Conservation (phyloP, 345 rosid species). For the Trapa incisa region DNA sequence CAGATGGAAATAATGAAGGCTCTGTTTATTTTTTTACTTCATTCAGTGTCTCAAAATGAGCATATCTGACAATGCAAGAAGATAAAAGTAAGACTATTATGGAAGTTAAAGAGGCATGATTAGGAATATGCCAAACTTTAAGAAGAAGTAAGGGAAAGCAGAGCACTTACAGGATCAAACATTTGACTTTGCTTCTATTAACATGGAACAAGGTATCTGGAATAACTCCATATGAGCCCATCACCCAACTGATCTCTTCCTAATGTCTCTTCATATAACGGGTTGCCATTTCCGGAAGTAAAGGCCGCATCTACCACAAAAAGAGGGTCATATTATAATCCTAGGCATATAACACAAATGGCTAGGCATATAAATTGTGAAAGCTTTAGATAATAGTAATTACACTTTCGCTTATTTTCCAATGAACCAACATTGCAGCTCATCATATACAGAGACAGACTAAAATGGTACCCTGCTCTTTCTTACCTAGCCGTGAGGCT, state of each 20-base stretch:
- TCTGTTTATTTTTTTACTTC: too few species aligned
- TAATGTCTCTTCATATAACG: not conserved
- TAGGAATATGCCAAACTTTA: conserved; percentile 2
- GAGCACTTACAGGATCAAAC: not conserved
- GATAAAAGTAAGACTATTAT: not conserved
- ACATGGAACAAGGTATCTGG: not conserved
- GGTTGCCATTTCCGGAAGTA: not conserved
- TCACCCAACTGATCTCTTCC: not conserved
- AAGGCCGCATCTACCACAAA: not conserved
- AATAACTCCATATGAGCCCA: not conserved
- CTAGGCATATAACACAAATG: too few species aligned
- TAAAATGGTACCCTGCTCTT: too few species aligned
- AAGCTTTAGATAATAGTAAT: too few species aligned
- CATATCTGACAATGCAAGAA: not conserved
- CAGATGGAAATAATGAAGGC: too few species aligned
- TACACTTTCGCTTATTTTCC: too few species aligned
- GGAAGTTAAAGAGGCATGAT: not conserved
- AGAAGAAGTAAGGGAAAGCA: not conserved
- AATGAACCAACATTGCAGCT: too few species aligned
- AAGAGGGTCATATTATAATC: too few species aligned
- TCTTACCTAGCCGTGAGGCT: too few species aligned
- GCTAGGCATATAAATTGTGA: too few species aligned
- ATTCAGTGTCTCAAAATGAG: not conserved
- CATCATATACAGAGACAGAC: too few species aligned
- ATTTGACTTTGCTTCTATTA: not conserved